Evolutionary conservation across 352 stramenopile species (phyloP).

Genomic region (Blastocystis sp.): DNA sequence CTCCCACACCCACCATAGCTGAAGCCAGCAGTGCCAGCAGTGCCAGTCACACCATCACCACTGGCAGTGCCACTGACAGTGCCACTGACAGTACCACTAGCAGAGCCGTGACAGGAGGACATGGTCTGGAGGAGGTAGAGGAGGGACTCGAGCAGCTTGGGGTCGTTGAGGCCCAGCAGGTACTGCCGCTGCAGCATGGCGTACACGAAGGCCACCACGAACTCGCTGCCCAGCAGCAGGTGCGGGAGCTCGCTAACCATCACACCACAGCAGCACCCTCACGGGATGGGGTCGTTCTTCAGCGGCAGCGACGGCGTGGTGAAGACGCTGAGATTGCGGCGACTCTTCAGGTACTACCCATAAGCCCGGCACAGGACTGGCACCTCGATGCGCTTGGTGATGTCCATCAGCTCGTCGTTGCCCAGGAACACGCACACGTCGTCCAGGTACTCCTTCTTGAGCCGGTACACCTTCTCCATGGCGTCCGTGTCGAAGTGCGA

Average conservation of each 20-base stretch:
- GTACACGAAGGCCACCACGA: constrained; percentile 27
- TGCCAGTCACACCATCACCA: neutral
- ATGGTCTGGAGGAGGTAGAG: constrained; percentile 36
- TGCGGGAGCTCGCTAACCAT: constrained; percentile 6
- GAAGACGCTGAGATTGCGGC: constrained; percentile 6
- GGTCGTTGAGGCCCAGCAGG: constrained; percentile 8
- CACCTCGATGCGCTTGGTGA: constrained; percentile 39
- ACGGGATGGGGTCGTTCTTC: constrained; percentile 7
- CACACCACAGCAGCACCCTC: neutral
- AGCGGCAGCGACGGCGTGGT: neutral
- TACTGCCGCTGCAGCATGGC: constrained; percentile 43
- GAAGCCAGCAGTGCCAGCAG: neutral
- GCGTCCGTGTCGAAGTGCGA: constrained; percentile 30
- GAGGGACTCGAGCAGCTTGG: constrained; percentile 38
- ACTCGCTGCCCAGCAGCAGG: constrained; percentile 12
- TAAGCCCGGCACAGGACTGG: neutral
- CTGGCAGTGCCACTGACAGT: neutral
- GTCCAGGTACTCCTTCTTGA: neutral
- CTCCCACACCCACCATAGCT: neutral
- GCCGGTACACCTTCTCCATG: constrained; percentile 49
- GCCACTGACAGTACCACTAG: neutral
- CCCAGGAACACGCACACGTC: constrained; percentile 46
- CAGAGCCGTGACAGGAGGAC: neutral
- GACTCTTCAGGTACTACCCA: constrained; percentile 28
- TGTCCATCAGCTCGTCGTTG: constrained; percentile 9